Conservation (phyloP, 495 filamentous ascomycete species). For the Astrothelium macrocarpum region DNA sequence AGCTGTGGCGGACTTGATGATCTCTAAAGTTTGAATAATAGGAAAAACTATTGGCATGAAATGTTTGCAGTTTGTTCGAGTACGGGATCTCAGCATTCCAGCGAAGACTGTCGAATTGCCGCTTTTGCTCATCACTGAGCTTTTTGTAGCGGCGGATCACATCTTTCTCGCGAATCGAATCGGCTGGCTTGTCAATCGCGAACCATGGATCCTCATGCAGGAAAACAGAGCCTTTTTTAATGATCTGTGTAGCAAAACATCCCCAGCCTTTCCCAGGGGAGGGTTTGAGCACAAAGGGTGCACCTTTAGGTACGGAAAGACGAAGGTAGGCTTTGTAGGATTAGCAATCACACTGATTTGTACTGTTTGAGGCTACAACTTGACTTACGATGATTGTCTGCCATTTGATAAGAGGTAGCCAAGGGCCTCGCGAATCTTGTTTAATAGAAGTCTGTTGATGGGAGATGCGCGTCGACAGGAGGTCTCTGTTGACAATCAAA, state of each 20-base stretch:
- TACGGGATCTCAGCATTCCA: neutral
- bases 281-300: neutral
- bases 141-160: neutral
- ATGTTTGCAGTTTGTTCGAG: neutral
- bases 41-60: neutral
- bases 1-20: neutral
- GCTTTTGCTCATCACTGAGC: neutral
- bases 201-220: neutral
- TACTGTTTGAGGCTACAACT: too few relatives aligned
- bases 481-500: too few relatives aligned
- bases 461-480: too few relatives aligned
- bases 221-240: neutral
- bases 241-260: neutral
- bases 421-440: neutral
- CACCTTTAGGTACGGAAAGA: neutral
- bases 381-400: neutral
- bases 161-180: neutral
- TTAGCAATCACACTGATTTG: neutral
- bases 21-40: neutral
- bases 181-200: neutral
- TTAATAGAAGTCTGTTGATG: neutral
- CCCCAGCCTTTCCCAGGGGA: slow-evolving; percentile 1
- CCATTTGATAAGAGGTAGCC: neutral
- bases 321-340: neutral
- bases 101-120: neutral